Base-by-base conservation (phyloP, 345 rosid genomes). In the Lenwebbia sp. region DNA sequence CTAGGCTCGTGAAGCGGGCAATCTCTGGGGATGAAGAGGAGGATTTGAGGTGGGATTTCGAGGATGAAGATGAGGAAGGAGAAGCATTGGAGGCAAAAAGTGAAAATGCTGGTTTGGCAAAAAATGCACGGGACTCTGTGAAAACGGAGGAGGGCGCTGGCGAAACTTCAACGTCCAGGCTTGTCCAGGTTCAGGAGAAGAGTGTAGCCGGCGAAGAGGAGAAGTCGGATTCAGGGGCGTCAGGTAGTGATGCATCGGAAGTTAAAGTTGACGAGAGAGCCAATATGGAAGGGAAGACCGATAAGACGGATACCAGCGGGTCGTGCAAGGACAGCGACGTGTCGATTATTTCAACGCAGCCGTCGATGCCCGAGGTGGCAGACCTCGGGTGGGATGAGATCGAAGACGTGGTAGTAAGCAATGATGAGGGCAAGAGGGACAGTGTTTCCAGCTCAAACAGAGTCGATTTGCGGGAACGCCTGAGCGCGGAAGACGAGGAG, bases 331-430 rank as follows among this genome's bases (percentile, higher is more conserved):
- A 93, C 51, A 93, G 95, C 83, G 98, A 94, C 85, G 78, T 92
- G 55, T 93, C 98, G 1, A 91, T 94, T 83, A 92, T 94, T 40
- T 95, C 98, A 0, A 94, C 90, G 54, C 96, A 92, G 85, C 92
- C 92, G 0, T 93, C 94, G 0, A 83, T 90, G 88, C 90, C 87
- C 0, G 98, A 92, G 87, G 94, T 84, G 33, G 97, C 92, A 83
- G 99, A 94, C 75, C 92, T 94, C 33, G 95, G 96, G 30, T 95
- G 99, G 99, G 96, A 95, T 88, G 91, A 93, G 89, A 91, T 96
- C 83, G 99, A 94, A 85, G 96, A 94, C 85, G 87, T 89, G 23
- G 90, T 88, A 41, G 90, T 88, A 41, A 90, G 92, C 89, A 88
- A 87, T 87, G 92, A 92, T 53, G 95, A 87, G 83, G 85, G 81